These are phyloP conservation scores for Colletotrichum cuscutae DNA, from an alignment of 2,329 filamentous ascomycete species.

Conservation along the genomic window DNA sequence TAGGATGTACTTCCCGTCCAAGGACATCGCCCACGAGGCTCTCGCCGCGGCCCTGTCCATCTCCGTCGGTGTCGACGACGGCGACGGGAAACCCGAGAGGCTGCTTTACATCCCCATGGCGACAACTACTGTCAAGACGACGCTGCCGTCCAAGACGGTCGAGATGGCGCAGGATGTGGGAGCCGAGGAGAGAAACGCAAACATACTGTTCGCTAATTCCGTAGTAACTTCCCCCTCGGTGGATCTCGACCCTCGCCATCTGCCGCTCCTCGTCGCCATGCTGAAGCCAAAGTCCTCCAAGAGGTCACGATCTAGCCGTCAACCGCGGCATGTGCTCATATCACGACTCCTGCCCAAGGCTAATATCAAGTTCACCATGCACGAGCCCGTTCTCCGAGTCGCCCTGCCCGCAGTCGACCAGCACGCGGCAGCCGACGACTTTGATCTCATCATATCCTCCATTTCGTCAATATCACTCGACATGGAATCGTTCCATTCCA, in stretches of 20 bases:
- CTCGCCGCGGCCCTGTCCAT: slow-evolving; percentile 92
- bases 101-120: slow-evolving; percentile 97
- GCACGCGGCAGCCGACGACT: slow-evolving; percentile 77
- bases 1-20: slow-evolving; percentile 96
- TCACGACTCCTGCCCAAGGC: slow-evolving; percentile 94
- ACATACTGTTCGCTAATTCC: slow-evolving; percentile 95
- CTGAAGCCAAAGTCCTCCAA: slow-evolving; percentile 65
- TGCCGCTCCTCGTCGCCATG: slow-evolving; percentile 85
- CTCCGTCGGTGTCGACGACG: slow-evolving; percentile 90
- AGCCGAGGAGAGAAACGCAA: slow-evolving; percentile 88
- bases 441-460: slow-evolving; percentile 93
- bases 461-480: slow-evolving; percentile 95
- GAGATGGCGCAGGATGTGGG: slow-evolving; percentile 79
- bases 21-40: slow-evolving; percentile 95
- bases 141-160: slow-evolving; percentile 92
- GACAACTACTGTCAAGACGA: slow-evolving; percentile 93
- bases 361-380: slow-evolving; percentile 93
- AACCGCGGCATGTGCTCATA: slow-evolving; percentile 73
- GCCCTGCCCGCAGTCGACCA: slow-evolving; percentile 82
- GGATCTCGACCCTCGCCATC: slow-evolving; percentile 90
- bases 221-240: slow-evolving; percentile 96
- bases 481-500: slow-evolving; percentile 93
- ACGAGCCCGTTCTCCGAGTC: slow-evolving; percentile 94
- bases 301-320: slow-evolving; percentile 37
- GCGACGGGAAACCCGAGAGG: slow-evolving; percentile 85